Percentiles rank a stretch among this genome's conserved stretches.
Conservation (phyloP, 2,329 filamentous ascomycete species). For the Ambrosiella beaveri region DNA sequence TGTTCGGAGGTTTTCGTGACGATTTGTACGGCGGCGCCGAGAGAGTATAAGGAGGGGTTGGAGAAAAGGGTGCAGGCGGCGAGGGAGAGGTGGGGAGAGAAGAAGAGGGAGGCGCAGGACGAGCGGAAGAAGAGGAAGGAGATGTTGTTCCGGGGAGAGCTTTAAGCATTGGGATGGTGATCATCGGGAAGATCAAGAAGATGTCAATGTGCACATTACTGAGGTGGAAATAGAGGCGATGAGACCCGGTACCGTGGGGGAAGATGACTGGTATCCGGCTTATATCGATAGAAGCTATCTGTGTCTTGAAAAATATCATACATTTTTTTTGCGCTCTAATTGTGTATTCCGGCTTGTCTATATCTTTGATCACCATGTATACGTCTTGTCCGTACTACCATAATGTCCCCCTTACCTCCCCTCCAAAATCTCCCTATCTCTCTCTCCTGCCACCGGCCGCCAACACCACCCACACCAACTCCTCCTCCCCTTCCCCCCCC, state of each 20-base stretch:
- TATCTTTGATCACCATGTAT: neutral
- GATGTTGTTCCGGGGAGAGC: constrained; percentile 33
- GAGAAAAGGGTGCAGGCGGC: constrained; percentile 29
- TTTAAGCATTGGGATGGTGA: constrained; percentile 21
- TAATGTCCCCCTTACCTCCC: neutral
- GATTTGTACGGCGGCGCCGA: constrained; percentile 35
- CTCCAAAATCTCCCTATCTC: constrained; percentile 21
- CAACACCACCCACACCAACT: constrained; percentile 92
- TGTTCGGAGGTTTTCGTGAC: constrained; percentile 41
- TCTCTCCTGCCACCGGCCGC: constrained; percentile 48
- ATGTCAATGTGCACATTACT: neutral
- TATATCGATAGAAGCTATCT: neutral
- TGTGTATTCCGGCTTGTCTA: neutral
- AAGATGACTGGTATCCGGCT: neutral
- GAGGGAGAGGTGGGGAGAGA: constrained; percentile 40
- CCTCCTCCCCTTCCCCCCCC: constrained; percentile 43
- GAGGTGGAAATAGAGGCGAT: neutral
- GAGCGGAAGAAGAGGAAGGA: constrained; percentile 36
- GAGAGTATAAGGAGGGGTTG: constrained; percentile 30
- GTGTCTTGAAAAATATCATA: too few relatives aligned
- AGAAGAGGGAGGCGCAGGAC: constrained; percentile 34
- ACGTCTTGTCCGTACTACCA: neutral
- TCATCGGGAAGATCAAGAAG: neutral
- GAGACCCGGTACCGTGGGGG: neutral
- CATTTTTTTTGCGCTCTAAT: neutral